phyloP scores from a whole-genome alignment of 2,329 filamentous ascomycete genomes.

The Neonectria sp. region DNA sequence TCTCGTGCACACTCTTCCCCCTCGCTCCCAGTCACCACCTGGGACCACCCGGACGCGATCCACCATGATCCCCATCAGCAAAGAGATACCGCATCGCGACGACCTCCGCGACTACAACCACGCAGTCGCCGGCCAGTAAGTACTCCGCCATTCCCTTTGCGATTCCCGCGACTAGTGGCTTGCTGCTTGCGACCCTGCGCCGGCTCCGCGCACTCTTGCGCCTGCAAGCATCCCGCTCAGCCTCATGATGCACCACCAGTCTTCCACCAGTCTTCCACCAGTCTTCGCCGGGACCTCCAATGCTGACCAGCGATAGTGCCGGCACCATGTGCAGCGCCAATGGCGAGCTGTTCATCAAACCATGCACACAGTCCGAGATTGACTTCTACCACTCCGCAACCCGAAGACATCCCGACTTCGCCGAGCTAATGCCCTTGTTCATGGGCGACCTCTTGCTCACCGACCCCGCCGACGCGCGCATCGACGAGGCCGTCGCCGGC shows the following conservation, averaged over 20 bases:
- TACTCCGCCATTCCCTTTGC: constrained; percentile 41
- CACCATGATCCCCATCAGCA: constrained; percentile 48
- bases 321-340: constrained; percentile 89
- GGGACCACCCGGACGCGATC: constrained; percentile 35
- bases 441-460: constrained; percentile 85
- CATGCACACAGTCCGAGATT: constrained; percentile 88
- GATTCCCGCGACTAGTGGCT: neutral
- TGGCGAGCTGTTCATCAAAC: constrained; percentile 93
- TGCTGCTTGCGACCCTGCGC: constrained; percentile 29
- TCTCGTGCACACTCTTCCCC: constrained; percentile 21
- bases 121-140: constrained; percentile 89
- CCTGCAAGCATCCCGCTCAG: constrained; percentile 6
- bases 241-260: constrained; percentile 20
- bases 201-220: constrained; percentile 15
- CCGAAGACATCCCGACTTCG: constrained; percentile 78
- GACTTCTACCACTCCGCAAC: constrained; percentile 87
- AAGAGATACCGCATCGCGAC: constrained; percentile 67
- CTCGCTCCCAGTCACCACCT: constrained; percentile 29
- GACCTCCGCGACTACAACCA: constrained; percentile 80
- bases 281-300: neutral
- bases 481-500: constrained; percentile 64
- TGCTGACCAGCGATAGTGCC: constrained; percentile 71
- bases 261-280: too few relatives aligned
- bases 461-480: constrained; percentile 63
- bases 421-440: constrained; percentile 86